Percentiles rank a stretch among this genome's conserved stretches.
phyloP scores from a whole-genome alignment of 768 basidiomycete genomes.

The Termitomyces titanicus region DNA sequence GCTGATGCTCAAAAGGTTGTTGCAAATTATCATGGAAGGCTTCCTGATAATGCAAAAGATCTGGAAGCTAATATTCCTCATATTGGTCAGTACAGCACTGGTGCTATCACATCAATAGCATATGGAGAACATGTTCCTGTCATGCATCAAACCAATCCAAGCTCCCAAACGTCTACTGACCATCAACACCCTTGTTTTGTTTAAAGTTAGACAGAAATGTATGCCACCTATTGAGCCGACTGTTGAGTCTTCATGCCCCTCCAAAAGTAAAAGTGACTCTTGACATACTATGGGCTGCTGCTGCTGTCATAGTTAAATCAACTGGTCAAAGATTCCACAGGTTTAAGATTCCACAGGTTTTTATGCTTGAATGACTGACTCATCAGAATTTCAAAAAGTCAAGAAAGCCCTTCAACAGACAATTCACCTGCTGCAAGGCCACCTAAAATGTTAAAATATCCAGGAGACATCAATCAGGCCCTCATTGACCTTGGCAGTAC shows the following conservation, averaged over 20 bases:
- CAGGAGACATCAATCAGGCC: conserved; percentile 90
- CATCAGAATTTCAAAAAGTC: background rate
- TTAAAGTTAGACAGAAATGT: conserved; percentile 87
- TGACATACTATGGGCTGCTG: conserved; percentile 81
- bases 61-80: conserved; percentile 85
- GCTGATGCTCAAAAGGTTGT: conserved; percentile 79
- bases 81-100: conserved; percentile 86
- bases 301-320: conserved; percentile 58
- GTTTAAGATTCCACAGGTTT: too few species aligned
- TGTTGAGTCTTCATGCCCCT: conserved; percentile 77
- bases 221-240: conserved; percentile 75
- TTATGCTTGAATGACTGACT: background rate
- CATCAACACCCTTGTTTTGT: conserved; percentile 3
- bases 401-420: conserved; percentile 10
- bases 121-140: conserved; percentile 82
- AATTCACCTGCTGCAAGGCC: background rate
- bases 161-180: background rate
- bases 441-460: conserved; percentile 30
- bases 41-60: conserved; percentile 78
- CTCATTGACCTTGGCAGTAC: conserved; percentile 95
- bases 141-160: conserved; percentile 42
- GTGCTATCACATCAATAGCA: conserved; percentile 82
- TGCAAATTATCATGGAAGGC: conserved; percentile 55
- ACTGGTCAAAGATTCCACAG: conserved; percentile 12
- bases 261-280: conserved; percentile 78